Base-by-base conservation (phyloP, 225 moss, liverwort and hornwort species). In the Physcomitrellopsis africana region DNA sequence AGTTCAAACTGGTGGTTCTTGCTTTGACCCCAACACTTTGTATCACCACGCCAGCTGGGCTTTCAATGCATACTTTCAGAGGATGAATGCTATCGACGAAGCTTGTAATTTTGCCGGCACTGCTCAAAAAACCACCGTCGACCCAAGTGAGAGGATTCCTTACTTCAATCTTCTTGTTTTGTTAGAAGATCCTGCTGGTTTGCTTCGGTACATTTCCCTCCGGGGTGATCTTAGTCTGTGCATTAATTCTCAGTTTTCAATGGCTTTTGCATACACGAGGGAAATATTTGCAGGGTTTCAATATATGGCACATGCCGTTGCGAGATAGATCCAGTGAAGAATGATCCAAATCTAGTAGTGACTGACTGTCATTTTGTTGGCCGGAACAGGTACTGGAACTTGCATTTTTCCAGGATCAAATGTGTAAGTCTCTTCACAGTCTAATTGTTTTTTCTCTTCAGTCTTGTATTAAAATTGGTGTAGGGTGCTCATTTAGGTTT, bases 1-100 rank as follows among this genome's bases (percentile, higher is more conserved):
- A 3, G 14, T 80, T 12, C 73, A 59, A 17, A 0, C 0, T 0
- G 86, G 82, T 17, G 86, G 86, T 20, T 5, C 23, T 19, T 86
- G 86, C 77, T 86, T 51, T 53, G 71, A 75, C 0, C 86, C 86
- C 2, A 46, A 77, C 22, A 83, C 86, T 1, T 0, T 76, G 70
- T 16, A 46, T 16, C 63, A 72, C 67, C 86, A 86, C 45, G 70
- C 80, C 13, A 80, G 82, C 20, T 86, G 82, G 80, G 82, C 77
- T 14, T 86, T 82, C 83, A 86, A 86, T 29, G 10, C 67, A 0
- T 86, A 86, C 58, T 86, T 86, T 59, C n/a, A 52, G 57, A 27
- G 46, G 27, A 73, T 69, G 76, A 86, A 86, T 20, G 80, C 7
- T 1, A n/a, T 67, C 20, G 0, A 54, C 0, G 15, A 54, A 0